Base-by-base conservation (phyloP, 805 yeast genomes). In the Candida argentea region DNA sequence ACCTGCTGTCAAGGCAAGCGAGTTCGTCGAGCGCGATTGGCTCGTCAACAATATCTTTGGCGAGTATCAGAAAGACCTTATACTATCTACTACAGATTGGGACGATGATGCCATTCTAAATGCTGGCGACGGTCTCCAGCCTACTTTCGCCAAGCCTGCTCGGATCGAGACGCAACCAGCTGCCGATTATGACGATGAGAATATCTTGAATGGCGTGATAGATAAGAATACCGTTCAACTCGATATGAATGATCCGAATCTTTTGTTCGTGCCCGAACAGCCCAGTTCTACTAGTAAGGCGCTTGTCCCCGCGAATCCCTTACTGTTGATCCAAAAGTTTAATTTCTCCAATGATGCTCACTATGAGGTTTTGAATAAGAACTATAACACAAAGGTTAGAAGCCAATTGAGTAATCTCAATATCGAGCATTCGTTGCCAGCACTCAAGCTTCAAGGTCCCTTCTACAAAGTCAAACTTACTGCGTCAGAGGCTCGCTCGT, bases 381-480 rank as follows among this genome's bases (percentile, higher is more conserved):
- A 85, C 44, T 86, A 87, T 50, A 94, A 86, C 49, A 75, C 93
- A 22, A 89, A 84, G 60, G 83, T 89, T 20, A 76, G 98, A 50
- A 75, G 95, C 3, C 93, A 94, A 5, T 76, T 91, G 43, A 94
- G 96, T 25, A 84, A 89, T 40, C 64, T 91, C 37, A 77, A 73
- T 28, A 86, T 91, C 37, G 97, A 91, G 44, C 98, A 91, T 51
- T 73, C 96, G 0, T 66, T 76, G 42, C 94, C 95, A 1, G 96
- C 98, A 0, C 46, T 74, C 16, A 66, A 91, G 27, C 61, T 91
- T 27, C 98, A 91, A 55, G 71, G 86, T 0, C 98, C 98, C 3
- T 86, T 73, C 54, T 91, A 85, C 56, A 83, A 80, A 44, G 95
- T 87, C 16, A 72, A 65, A 35, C 56, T 85, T 20, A 58, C 79